These are phyloP conservation scores for Fraxinus angustifolia DNA, from an alignment of 305 asterid species.

Conservation along the genomic window DNA sequence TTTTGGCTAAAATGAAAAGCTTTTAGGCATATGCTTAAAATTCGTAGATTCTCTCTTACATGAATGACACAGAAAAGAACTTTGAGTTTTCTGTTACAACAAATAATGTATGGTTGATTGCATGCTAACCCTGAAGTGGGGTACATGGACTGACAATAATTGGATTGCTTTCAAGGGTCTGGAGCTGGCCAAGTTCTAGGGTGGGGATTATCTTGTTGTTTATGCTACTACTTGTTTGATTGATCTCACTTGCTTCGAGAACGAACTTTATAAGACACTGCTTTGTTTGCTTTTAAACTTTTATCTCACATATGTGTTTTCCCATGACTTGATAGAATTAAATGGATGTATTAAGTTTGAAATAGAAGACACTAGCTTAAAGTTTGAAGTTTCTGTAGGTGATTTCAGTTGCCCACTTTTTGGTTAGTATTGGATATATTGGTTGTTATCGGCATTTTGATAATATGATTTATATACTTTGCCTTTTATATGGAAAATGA, in stretches of 20 bases:
- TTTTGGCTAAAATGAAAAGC: background rate
- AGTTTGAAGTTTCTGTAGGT: conserved; percentile 11
- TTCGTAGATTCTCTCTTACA: background rate
- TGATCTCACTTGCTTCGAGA: background rate
- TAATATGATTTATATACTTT: background rate
- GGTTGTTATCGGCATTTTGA: background rate
- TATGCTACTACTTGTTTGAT: conserved; percentile 6
- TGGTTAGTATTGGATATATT: background rate
- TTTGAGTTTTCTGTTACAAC: background rate
- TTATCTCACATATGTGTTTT: background rate
- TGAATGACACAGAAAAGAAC: background rate
- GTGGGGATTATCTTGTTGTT: background rate
- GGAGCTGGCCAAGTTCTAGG: conserved; percentile 14
- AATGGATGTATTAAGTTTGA: background rate
- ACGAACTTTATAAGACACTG: background rate
- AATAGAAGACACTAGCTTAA: conserved; percentile 1
- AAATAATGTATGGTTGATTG: background rate
- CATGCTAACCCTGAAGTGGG: background rate
- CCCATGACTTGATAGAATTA: background rate
- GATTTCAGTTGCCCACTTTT: background rate
- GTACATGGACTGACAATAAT: background rate
- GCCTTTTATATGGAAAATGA: background rate
- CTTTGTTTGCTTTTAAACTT: background rate
- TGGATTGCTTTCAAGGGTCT: conserved; percentile 9
- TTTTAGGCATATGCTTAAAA: background rate